Base-by-base conservation (phyloP, 1,284 basidiomycete genomes). In the Apiotrichum gamsii region DNA sequence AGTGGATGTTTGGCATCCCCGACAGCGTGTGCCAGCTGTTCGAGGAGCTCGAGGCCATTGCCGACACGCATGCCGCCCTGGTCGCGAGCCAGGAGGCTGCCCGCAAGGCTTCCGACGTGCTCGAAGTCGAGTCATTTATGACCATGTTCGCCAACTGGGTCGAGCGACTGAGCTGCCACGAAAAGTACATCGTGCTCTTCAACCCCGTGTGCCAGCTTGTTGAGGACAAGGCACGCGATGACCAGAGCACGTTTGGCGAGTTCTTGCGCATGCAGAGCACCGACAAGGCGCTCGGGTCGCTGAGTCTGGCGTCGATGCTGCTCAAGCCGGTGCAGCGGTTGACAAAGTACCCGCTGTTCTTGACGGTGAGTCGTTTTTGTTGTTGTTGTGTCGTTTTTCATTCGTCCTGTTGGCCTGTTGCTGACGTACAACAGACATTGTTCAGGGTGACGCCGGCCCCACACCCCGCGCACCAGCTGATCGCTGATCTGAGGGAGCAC, bases 41-140 rank as follows among this genome's bases (percentile, higher is more conserved):
- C 53, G 87, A 90, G 65, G 86, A 84, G 80, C 73, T 91, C 39
- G 87, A 90, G 58, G 85, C 87, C 55, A 87, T 94, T 51, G 75
- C 83, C 13, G 81, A 83, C 49, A 73, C 90, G 1, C 90, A 94
- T 56, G 70, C 75, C 3, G 78, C 82, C 49, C 74, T 91, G 20
- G 75, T 77, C 5, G 72, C 76, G 1, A 70, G 78, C 0, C 67
- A 88, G 42, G 73, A 77, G 20, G 61, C 73, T 5, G 69, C 76
- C 30, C 75, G 55, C 14, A 52, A 60, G 9, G 31, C 21, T 20
- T 49, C 47, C 14, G 58, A 60, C 30, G 45, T 62, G 4, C 75
- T 42, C 64, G 75, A 48, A 61, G 70, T 42, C 73, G 80, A 53
- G 65, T 43, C 61, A 8, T 72, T 90, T 21, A 81, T 84, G 8